A percentile compares a stretch with the other conserved stretches of the same genome.
Conservation (phyloP, 768 basidiomycete genomes). For the Amanita pallidorosea region DNA sequence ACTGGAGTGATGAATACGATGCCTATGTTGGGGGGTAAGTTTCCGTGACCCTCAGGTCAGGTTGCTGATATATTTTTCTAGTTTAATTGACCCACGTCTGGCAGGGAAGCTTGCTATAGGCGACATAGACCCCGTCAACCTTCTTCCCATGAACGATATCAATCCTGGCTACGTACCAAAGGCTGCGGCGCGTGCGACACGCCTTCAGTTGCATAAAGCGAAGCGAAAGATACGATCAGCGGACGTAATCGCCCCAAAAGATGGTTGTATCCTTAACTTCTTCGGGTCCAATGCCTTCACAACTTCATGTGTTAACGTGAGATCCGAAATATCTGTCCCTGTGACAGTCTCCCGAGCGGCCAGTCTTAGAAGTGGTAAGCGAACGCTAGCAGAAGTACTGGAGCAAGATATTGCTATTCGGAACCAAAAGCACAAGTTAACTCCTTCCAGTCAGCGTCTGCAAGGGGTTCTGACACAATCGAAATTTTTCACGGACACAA, state of each 20-base stretch:
- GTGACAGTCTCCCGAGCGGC: background rate
- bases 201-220: conserved; percentile 20
- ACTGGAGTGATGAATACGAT: conserved; percentile 51
- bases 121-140: conserved; percentile 58
- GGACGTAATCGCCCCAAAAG: conserved; percentile 5
- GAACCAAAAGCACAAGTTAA: conserved; percentile 31
- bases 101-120: conserved; percentile 63
- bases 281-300: conserved; percentile 37
- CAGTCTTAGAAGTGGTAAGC: conserved; percentile 65
- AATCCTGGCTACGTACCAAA: conserved; percentile 47
- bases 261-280: conserved; percentile 43
- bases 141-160: conserved; percentile 68
- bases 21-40: conserved; percentile 64
- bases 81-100: conserved; percentile 50
- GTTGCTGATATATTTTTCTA: conserved; percentile 18
- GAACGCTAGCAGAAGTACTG: conserved; percentile 61
- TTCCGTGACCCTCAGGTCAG: background rate
- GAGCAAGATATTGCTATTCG: conserved; percentile 40
- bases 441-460: conserved; percentile 6
- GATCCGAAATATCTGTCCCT: background rate
- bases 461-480: conserved; percentile 16
- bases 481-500: conserved; percentile 22
- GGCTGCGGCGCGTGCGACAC: conserved; percentile 20
- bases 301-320: background rate
- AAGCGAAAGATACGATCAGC: conserved; percentile 39